Conservation (phyloP, 768 basidiomycete genomes). For the Naganishia onofrii region DNA sequence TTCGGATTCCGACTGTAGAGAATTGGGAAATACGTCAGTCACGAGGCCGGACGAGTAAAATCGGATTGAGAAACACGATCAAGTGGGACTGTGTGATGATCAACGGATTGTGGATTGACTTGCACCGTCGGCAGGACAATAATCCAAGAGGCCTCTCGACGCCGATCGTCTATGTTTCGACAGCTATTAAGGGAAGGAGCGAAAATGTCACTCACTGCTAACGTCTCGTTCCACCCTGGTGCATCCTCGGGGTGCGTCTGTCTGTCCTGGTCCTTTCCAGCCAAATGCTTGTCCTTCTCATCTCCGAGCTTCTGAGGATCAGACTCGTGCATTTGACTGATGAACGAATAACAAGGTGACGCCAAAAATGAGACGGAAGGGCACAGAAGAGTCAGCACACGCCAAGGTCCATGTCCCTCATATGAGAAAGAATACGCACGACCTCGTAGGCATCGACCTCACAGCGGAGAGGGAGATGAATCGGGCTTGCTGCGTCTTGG, state of each 20-base stretch:
- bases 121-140: too few species aligned
- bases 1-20: conserved; percentile 44
- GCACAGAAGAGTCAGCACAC: background rate
- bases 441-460: background rate
- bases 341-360: background rate
- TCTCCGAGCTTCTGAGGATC: conserved; percentile 7
- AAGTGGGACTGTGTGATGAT: background rate
- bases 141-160: too few species aligned
- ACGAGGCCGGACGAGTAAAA: background rate
- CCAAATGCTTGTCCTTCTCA: conserved; percentile 23
- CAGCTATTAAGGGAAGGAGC: too few species aligned
- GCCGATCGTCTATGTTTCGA: too few species aligned
- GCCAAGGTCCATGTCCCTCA: background rate
- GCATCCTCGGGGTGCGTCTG: conserved; percentile 44
- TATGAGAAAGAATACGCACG: background rate
- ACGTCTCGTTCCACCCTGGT: conserved; percentile 50
- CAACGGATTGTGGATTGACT: background rate
- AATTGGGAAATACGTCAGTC: background rate
- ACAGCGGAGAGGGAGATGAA: conserved; percentile 4
- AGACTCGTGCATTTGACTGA: conserved; percentile 14
- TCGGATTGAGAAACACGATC: too few species aligned
- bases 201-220: conserved; percentile 42
- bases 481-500: conserved; percentile 1
- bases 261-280: conserved; percentile 10
- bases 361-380: background rate